A percentile compares a stretch with the other conserved stretches of the same genome.
Conservation (phyloP, 1,284 basidiomycete species). For the Malassezia nana region DNA sequence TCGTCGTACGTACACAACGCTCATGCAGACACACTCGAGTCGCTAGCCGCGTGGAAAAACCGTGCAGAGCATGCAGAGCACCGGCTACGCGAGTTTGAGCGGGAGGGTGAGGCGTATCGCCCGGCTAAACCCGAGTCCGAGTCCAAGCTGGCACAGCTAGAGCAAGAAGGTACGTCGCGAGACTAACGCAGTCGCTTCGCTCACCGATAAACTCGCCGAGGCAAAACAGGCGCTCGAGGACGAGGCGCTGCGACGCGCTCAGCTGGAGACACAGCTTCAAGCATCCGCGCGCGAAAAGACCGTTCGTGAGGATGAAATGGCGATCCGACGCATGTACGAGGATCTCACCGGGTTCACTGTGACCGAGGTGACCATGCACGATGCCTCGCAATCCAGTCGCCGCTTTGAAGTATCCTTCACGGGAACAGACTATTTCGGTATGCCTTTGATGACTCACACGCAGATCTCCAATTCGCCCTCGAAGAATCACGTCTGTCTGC, state of each 20-base stretch:
- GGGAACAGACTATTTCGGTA: slow-evolving; percentile 34
- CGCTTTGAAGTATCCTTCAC: slow-evolving; percentile 37
- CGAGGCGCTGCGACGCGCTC: background rate
- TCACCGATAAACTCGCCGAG: slow-evolving; percentile 1
- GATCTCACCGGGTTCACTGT: slow-evolving; percentile 43
- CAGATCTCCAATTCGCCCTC: slow-evolving; percentile 34
- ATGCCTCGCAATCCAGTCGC: slow-evolving; percentile 9
- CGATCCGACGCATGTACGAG: slow-evolving; percentile 42
- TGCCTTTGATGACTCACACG: background rate
- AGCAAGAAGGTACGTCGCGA: background rate
- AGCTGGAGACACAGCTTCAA: slow-evolving; percentile 6
- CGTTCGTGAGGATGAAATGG: slow-evolving; percentile 24
- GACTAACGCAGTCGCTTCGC: background rate
- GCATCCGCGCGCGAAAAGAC: background rate
- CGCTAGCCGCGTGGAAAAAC: slow-evolving; percentile 11
- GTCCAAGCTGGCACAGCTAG: background rate
- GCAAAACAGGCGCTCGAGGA: background rate
- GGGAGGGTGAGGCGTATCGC: background rate
- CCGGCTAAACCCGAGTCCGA: background rate
- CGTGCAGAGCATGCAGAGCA: slow-evolving; percentile 19
- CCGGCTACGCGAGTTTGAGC: slow-evolving; percentile 13
- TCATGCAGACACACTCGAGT: slow-evolving; percentile 11
- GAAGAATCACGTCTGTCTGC: slow-evolving; percentile 24
- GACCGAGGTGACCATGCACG: slow-evolving; percentile 25
- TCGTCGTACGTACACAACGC: slow-evolving; percentile 10